phyloP scores from a whole-genome alignment of 2,329 filamentous ascomycete genomes.

The Talaromyces verruculosus region DNA sequence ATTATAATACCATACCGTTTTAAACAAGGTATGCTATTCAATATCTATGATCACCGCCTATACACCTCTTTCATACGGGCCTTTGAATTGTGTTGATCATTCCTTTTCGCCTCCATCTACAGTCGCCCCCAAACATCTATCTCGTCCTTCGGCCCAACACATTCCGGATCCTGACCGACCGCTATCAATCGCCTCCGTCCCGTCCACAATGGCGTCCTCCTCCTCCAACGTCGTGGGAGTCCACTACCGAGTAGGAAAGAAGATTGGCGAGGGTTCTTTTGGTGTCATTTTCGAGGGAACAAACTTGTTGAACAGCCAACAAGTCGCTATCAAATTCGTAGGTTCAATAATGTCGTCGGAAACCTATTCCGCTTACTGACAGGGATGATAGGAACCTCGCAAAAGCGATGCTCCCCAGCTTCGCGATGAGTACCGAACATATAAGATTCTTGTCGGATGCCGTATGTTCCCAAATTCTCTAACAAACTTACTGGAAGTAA shows the following conservation, averaged over 20 bases:
- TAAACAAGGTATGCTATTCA: background rate
- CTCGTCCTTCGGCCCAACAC: background rate
- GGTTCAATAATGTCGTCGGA: conserved; percentile 42
- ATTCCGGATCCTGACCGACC: background rate
- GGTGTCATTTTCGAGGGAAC: conserved; percentile 99
- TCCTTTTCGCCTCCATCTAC: background rate
- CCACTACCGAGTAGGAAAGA: conserved; percentile 98
- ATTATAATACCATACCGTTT: background rate
- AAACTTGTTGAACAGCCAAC: conserved; percentile 97
- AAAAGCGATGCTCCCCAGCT: conserved; percentile 98
- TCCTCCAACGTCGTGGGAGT: conserved; percentile 98
- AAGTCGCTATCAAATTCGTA: conserved; percentile 99
- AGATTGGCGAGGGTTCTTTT: conserved; percentile 98
- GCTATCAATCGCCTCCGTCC: background rate
- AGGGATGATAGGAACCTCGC: conserved; percentile 72
- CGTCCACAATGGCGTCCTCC: conserved; percentile 70
- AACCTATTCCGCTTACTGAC: conserved; percentile 27
- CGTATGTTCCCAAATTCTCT: conserved; percentile 64
- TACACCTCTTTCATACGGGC: background rate
- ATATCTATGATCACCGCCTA: background rate
- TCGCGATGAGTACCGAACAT: conserved; percentile 97
- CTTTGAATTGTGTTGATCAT: background rate
- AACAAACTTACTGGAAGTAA: conserved; percentile 23
- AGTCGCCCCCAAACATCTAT: background rate
- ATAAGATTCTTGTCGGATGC: conserved; percentile 98